Evolutionary conservation across 225 moss, liverwort and hornwort species (phyloP).

Genomic region (Pseudoscleropodium purum): DNA sequence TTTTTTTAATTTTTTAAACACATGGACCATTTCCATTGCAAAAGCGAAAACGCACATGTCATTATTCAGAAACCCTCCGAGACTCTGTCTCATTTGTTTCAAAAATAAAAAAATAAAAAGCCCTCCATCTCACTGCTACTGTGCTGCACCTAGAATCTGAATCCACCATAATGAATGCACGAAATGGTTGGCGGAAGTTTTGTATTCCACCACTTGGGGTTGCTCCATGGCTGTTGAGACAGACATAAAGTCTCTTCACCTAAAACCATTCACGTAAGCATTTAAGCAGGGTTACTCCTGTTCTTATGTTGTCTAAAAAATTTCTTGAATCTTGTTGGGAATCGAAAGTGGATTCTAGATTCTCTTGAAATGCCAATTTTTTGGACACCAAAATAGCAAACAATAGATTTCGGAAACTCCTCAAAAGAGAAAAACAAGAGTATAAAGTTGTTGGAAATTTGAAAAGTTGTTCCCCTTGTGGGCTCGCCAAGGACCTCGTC

Average conservation of each 20-base stretch:
- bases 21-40: no score
- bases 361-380: not conserved
- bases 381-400: not conserved
- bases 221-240: not conserved
- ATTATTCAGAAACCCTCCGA: no score
- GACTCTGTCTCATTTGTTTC: no score
- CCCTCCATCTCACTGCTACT: not conserved
- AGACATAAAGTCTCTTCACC: not conserved
- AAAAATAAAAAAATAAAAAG: not conserved
- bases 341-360: not conserved
- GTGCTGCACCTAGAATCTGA: not conserved
- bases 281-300: fast-evolving
- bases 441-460: no score
- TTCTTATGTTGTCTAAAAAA: not conserved
- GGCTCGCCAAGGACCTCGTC: no score
- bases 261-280: no score
- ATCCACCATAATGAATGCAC: not conserved
- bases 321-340: not conserved
- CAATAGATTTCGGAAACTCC: not conserved
- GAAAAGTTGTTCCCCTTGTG: no score
- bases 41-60: no score
- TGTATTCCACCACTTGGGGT: not conserved
- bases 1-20: no score
- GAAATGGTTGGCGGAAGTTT: not conserved
- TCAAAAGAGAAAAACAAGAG: no score